Evolutionary conservation across 1,284 basidiomycete species (phyloP).

Genomic region (Cronartium ribicola): DNA sequence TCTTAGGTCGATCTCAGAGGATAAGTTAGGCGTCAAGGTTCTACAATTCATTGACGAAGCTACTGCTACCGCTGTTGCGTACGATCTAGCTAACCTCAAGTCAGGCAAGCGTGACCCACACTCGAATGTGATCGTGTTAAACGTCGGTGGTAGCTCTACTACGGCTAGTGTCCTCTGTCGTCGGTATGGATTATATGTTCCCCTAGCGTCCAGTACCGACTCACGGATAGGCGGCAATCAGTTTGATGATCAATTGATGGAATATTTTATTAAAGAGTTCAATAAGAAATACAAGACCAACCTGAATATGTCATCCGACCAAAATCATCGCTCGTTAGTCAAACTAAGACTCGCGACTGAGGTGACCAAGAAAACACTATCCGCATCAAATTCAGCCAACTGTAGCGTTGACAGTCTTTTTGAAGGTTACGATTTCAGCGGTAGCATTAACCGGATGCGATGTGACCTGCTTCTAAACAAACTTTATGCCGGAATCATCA

Average conservation of each 20-base stretch:
- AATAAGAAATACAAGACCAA: constrained; percentile 84
- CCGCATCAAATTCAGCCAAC: constrained; percentile 78
- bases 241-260: constrained; percentile 77
- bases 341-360: constrained; percentile 90
- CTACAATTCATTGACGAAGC: constrained; percentile 77
- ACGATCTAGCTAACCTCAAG: constrained; percentile 52
- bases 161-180: constrained; percentile 57
- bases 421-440: constrained; percentile 87
- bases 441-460: constrained; percentile 85
- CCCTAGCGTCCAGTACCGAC: constrained; percentile 56
- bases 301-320: constrained; percentile 44
- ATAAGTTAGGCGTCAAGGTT: constrained; percentile 70
- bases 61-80: constrained; percentile 65
- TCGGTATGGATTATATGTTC: constrained; percentile 58
- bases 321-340: constrained; percentile 77
- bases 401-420: constrained; percentile 89
- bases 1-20: constrained; percentile 52
- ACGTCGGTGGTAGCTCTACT: constrained; percentile 60
- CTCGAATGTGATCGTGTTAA: constrained; percentile 57
- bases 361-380: constrained; percentile 88
- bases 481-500: constrained; percentile 68
- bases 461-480: constrained; percentile 80
- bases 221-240: constrained; percentile 59
- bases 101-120: constrained; percentile 12
- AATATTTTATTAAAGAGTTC: constrained; percentile 93